Conservation (phyloP, 768 basidiomycete species). For the Krasilnikovozyma curviuscula region DNA sequence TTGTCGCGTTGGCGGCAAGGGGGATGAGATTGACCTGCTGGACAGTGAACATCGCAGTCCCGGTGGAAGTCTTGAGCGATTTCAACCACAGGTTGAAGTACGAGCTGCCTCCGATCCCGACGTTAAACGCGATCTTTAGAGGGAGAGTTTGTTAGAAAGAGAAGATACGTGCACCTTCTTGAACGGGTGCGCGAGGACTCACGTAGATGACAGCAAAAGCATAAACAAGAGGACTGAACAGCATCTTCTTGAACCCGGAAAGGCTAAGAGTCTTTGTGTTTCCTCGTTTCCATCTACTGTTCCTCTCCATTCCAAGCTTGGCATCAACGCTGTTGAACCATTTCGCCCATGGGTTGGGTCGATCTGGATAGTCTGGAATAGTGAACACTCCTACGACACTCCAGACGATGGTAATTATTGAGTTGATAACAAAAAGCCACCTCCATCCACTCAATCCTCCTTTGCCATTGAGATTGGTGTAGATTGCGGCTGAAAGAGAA, state of each 20-base stretch:
- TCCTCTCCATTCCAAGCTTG: conserved; percentile 15
- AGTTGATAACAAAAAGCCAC: conserved; percentile 12
- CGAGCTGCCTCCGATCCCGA: too few species aligned
- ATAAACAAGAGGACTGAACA: conserved; percentile 19
- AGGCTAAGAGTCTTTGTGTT: conserved; percentile 19
- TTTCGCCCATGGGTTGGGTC: conserved; percentile 19
- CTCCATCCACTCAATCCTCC: conserved; percentile 9
- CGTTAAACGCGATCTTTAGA: too few species aligned
- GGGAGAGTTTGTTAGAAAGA: too few species aligned
- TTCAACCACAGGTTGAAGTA: conserved; percentile 23
- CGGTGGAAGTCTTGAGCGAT: conserved; percentile 10
- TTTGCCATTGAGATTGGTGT: conserved; percentile 1
- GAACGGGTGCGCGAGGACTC: conserved; percentile 18
- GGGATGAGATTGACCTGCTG: neutral
- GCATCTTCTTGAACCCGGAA: conserved; percentile 14
- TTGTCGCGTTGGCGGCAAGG: neutral
- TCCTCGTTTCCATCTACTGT: conserved; percentile 15
- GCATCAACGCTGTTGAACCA: conserved; percentile 17
- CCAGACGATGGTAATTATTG: conserved; percentile 10
- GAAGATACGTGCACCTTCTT: too few species aligned
- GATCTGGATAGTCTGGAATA: too few species aligned
- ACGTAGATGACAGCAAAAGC: conserved; percentile 19
- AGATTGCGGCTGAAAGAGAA: neutral
- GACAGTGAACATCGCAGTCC: neutral
- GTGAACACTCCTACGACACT: conserved; percentile 4